Evolutionary conservation across 768 basidiomycete genomes (phyloP).

Genomic region (Kwoniella newhampshirensis): DNA sequence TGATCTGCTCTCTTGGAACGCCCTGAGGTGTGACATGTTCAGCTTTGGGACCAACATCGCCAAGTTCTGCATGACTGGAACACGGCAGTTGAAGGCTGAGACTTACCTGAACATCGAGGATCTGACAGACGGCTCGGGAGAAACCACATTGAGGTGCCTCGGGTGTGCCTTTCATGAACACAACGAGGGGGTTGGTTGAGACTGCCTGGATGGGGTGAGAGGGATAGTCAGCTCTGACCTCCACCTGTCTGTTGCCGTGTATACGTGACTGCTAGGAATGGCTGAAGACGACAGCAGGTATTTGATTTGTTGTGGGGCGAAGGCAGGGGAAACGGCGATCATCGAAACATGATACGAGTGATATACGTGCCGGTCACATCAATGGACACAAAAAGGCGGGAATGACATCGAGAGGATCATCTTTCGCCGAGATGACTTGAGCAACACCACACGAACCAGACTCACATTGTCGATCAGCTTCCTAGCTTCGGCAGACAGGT

Average conservation of each 20-base stretch:
- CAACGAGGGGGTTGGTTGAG: constrained; percentile 71
- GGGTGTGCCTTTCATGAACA: constrained; percentile 98
- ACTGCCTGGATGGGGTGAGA: too few relatives aligned
- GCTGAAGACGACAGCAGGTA: background rate
- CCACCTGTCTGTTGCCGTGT: too few relatives aligned
- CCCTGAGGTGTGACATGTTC: constrained; percentile 57
- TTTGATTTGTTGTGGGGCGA: background rate
- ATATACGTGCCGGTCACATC: background rate
- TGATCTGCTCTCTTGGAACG: constrained; percentile 74
- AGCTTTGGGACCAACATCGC: constrained; percentile 44
- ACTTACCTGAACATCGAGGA: constrained; percentile 64
- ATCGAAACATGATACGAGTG: background rate
- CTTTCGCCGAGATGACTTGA: too few relatives aligned
- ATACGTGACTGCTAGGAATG: too few relatives aligned
- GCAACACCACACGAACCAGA: too few relatives aligned
- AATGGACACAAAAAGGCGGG: background rate
- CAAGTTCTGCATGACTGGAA: background rate
- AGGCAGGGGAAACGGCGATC: background rate
- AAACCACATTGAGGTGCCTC: constrained; percentile 87
- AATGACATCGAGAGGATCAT: background rate
- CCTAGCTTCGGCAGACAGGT: constrained; percentile 45
- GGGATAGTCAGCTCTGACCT: too few relatives aligned
- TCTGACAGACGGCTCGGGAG: constrained; percentile 88
- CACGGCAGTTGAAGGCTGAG: background rate
- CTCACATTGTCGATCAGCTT: constrained; percentile 52